Base-by-base conservation (phyloP, 2,329 filamentous ascomycete species). In the Trichoderma oligosporum region DNA sequence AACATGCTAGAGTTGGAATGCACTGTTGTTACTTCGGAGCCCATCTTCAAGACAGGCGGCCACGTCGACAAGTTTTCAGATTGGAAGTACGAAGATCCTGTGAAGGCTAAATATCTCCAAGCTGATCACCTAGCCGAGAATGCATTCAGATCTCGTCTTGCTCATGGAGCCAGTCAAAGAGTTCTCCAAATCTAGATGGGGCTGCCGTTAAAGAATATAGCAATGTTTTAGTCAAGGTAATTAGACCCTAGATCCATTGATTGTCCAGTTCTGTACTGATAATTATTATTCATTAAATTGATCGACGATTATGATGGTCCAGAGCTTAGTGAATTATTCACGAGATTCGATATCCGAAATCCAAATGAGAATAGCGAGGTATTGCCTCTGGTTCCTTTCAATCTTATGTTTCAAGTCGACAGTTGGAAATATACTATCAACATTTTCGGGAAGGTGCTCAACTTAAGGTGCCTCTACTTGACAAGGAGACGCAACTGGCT, bases 11-110 rank as follows among this genome's bases (percentile, higher is more conserved):
- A 87, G 71, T 78, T 88, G 58, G 85, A 88, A 68, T 85, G 82
- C 70, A 85, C 84, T 24, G 86, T 86, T 78, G 74, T 88, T 61
- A 88, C 85, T 24, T 85, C 85, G 20, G 79, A 87, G 65, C 79
- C 85, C 49, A 82, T 89, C 11, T 77, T 89, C 57, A 86, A 87
- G 74, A 87, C 85, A 27, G 80, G 77, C 66, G 86, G 86, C 44
- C 86, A 88, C 69, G 85, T 88, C 42, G 85, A 87, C 68, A 86
- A 86, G 70, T 88, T 88, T 67, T 83, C 85, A 63, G 84, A 87
- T 68, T 87, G 82, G 82, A 87, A 87, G 83, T 85, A 80, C 77
- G 85, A 84, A 68, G 85, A 87, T 68, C 83, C 84, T 38, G 85
- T 85, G 75, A 87, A 81, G 59, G 85, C 85, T 61, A 84, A 87